Percentiles rank a stretch among this genome's conserved stretches.
These are phyloP conservation scores for Tulasnella sp. DNA, from an alignment of 768 basidiomycete species.

Conservation along the genomic window DNA sequence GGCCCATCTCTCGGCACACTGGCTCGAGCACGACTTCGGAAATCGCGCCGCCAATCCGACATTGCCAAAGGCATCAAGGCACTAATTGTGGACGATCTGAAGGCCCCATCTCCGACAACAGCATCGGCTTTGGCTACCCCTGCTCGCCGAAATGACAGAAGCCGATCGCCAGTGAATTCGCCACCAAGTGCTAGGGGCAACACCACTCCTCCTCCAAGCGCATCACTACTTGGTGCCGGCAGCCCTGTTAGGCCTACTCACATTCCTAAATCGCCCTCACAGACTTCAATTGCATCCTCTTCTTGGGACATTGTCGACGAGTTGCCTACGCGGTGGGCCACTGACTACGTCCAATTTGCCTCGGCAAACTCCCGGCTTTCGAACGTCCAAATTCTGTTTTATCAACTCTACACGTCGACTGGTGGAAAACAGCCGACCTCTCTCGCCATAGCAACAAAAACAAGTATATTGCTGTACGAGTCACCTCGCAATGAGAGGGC, in stretches of 20 bases:
- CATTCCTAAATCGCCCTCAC: slow-evolving; percentile 23
- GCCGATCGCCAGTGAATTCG: slow-evolving; percentile 8
- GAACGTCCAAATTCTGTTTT: slow-evolving; percentile 62
- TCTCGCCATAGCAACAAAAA: slow-evolving; percentile 77
- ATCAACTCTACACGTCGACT: slow-evolving; percentile 62
- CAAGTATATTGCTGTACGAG: slow-evolving; percentile 74
- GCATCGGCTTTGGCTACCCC: not conserved
- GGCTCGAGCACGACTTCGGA: slow-evolving; percentile 66
- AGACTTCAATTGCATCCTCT: slow-evolving; percentile 40
- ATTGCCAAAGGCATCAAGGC: slow-evolving; percentile 34
- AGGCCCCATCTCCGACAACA: slow-evolving; percentile 40
- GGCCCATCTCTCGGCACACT: slow-evolving; percentile 49
- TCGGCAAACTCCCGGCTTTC: slow-evolving; percentile 64
- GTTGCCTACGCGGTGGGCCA: slow-evolving; percentile 80
- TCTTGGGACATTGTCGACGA: slow-evolving; percentile 77
- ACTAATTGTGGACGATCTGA: slow-evolving; percentile 40
- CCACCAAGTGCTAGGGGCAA: slow-evolving; percentile 32
- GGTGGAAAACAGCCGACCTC: slow-evolving; percentile 54
- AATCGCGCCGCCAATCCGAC: slow-evolving; percentile 50
- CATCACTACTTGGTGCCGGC: slow-evolving; percentile 37
- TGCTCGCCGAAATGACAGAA: slow-evolving; percentile 16
- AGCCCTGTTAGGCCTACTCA: slow-evolving; percentile 39
- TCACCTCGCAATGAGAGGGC: slow-evolving; percentile 81
- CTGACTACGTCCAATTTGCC: slow-evolving; percentile 81
- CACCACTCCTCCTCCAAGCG: slow-evolving; percentile 3